A percentile compares a stretch with the other conserved stretches of the same genome.
These are phyloP conservation scores for Rhizopogon roseolus DNA, from an alignment of 768 basidiomycete species.

Conservation along the genomic window DNA sequence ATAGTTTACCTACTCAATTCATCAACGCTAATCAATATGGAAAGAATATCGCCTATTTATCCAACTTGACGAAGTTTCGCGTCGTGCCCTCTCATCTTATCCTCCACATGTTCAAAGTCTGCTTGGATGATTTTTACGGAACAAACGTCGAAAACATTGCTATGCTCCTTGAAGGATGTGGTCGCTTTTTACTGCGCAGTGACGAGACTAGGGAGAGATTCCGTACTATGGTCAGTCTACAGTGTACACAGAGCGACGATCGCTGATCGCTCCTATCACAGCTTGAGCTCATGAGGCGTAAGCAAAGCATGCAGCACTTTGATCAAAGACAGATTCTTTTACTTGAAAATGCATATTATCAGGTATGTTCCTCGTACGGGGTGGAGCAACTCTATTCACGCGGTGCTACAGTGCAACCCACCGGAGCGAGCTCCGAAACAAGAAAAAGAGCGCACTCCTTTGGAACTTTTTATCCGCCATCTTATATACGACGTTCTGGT, in stretches of 20 bases:
- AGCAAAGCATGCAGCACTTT: slow-evolving; percentile 89
- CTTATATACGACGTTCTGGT: slow-evolving; percentile 91
- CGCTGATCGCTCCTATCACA: slow-evolving; percentile 21
- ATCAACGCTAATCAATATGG: neutral
- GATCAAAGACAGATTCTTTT: slow-evolving; percentile 86
- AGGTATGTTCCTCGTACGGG: slow-evolving; percentile 42
- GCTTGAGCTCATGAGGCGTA: slow-evolving; percentile 93
- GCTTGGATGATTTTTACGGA: slow-evolving; percentile 90
- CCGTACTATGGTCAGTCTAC: slow-evolving; percentile 67
- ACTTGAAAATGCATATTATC: slow-evolving; percentile 97
- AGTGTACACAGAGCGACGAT: neutral
- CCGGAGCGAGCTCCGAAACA: slow-evolving; percentile 86
- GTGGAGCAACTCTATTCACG: slow-evolving; percentile 2
- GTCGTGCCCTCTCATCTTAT: slow-evolving; percentile 90
- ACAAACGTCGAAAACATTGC: slow-evolving; percentile 93
- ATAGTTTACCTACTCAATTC: slow-evolving; percentile 5
- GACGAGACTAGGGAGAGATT: slow-evolving; percentile 88
- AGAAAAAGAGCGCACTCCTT: slow-evolving; percentile 78
- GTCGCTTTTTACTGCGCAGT: slow-evolving; percentile 81
- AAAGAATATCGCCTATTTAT: slow-evolving; percentile 84
- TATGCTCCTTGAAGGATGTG: slow-evolving; percentile 88
- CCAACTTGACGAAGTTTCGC: slow-evolving; percentile 92
- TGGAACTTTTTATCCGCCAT: slow-evolving; percentile 93
- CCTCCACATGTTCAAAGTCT: slow-evolving; percentile 95
- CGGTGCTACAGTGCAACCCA: slow-evolving; percentile 78